Evolutionary conservation across 2,329 filamentous ascomycete genomes (phyloP).

Genomic region (Trichoderma endophyticum): DNA sequence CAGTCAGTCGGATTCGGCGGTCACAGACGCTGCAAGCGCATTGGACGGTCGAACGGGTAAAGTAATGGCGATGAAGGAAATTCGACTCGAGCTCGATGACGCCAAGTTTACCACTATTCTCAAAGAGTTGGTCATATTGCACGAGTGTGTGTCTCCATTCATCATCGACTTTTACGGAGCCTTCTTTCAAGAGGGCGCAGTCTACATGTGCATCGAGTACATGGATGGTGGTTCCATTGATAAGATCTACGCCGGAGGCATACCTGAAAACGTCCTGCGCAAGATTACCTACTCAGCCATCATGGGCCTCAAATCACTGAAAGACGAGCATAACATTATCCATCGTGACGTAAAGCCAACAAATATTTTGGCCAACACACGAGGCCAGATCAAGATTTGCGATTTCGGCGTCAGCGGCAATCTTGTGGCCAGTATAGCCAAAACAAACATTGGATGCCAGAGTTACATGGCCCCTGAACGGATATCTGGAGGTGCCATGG

Average conservation of each 20-base stretch:
- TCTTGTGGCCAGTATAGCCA: slow-evolving; percentile 92
- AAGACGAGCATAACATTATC: slow-evolving; percentile 99
- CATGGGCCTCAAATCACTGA: slow-evolving; percentile 86
- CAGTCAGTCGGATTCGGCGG: slow-evolving; percentile 36
- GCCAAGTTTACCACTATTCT: slow-evolving; percentile 96
- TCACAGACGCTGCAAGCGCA: slow-evolving; percentile 30
- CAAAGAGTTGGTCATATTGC: slow-evolving; percentile 94
- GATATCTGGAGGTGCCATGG: slow-evolving; percentile 81
- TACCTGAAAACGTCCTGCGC: slow-evolving; percentile 81
- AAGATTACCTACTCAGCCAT: slow-evolving; percentile 90
- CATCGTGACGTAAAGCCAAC: slow-evolving; percentile 98
- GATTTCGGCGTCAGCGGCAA: slow-evolving; percentile 98
- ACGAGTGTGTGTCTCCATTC: slow-evolving; percentile 90
- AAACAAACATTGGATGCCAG: slow-evolving; percentile 98
- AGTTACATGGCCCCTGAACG: slow-evolving; percentile 99
- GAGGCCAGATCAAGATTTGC: slow-evolving; percentile 94
- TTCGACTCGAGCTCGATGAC: slow-evolving; percentile 91
- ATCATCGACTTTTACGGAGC: slow-evolving; percentile 99
- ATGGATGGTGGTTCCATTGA: slow-evolving; percentile 99
- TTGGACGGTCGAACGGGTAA: slow-evolving; percentile 60
- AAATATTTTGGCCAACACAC: slow-evolving; percentile 91
- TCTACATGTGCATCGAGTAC: slow-evolving; percentile 99
- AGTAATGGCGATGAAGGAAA: slow-evolving; percentile 99
- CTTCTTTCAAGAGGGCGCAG: slow-evolving; percentile 97
- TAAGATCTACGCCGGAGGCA: slow-evolving; percentile 86